Evolutionary conservation across 306 rosid species (phyloP).

Genomic region (Arachis hypogaea): DNA sequence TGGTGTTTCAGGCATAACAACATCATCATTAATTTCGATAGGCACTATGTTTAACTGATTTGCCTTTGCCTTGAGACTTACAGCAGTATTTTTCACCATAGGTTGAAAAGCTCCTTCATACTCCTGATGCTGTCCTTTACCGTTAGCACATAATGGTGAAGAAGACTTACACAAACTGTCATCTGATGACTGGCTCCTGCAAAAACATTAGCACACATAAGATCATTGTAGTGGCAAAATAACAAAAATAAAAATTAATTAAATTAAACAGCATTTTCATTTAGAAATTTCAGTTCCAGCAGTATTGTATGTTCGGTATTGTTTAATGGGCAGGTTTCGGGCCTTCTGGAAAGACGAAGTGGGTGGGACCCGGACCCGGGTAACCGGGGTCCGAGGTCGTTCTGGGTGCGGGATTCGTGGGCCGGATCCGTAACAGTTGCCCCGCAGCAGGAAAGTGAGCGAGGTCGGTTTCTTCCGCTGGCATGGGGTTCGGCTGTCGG

Average conservation of each 20-base stretch:
- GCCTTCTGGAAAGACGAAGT: too few species aligned
- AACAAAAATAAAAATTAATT: not conserved
- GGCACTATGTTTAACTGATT: conserved; percentile 26
- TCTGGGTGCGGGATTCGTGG: too few species aligned
- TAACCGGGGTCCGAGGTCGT: too few species aligned
- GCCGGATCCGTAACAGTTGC: too few species aligned
- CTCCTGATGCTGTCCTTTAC: conserved; percentile 40
- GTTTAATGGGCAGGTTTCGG: too few species aligned
- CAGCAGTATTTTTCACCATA: conserved; percentile 31
- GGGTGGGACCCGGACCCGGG: too few species aligned
- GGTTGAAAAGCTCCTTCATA: conserved; percentile 40
- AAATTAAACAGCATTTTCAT: not conserved
- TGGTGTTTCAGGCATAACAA: conserved; percentile 81
- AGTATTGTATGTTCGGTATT: too few species aligned
- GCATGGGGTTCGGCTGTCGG: too few species aligned
- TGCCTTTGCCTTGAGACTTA: conserved; percentile 26
- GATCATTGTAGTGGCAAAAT: not conserved
- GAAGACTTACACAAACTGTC: conserved; percentile 37
- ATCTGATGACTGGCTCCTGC: conserved; percentile 53
- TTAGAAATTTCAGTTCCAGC: conserved; percentile 2
- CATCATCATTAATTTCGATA: conserved; percentile 47
- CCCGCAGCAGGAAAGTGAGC: too few species aligned
- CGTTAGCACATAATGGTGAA: conserved; percentile 17
- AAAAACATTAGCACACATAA: not conserved
- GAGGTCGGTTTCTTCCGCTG: too few species aligned